Conservation (phyloP, 2,329 filamentous ascomycete species). For the Penicillium nordicum region DNA sequence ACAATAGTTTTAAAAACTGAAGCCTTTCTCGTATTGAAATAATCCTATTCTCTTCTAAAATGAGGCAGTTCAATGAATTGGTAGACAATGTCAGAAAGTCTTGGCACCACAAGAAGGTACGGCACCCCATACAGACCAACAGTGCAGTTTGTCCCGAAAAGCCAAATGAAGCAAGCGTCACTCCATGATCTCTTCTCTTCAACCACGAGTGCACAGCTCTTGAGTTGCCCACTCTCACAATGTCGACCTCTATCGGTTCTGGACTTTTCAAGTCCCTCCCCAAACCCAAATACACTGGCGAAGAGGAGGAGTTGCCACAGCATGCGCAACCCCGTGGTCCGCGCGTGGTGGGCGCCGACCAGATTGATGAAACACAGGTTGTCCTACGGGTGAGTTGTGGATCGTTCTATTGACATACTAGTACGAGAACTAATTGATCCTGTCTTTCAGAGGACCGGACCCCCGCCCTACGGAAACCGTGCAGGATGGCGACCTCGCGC, state of each 20-base stretch:
- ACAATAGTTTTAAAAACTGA: rapidly evolving
- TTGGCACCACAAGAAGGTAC: constrained; percentile 5
- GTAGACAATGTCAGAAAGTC: background rate
- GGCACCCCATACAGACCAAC: constrained; percentile 6
- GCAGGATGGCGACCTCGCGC: constrained; percentile 84
- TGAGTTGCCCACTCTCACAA: constrained; percentile 34
- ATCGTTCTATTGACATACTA: constrained; percentile 6
- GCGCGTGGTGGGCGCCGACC: constrained; percentile 72
- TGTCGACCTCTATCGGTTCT: constrained; percentile 62
- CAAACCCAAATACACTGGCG: constrained; percentile 85
- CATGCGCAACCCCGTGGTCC: constrained; percentile 74
- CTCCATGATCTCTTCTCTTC: constrained; percentile 16
- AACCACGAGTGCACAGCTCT: constrained; percentile 17
- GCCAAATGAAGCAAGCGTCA: constrained; percentile 16
- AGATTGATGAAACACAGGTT: constrained; percentile 81
- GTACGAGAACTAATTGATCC: constrained; percentile 1
- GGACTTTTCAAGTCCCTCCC: constrained; percentile 78
- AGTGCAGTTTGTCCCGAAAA: constrained; percentile 20
- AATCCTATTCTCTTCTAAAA: background rate
- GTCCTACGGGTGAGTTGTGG: constrained; percentile 63
- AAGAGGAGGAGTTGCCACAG: constrained; percentile 74
- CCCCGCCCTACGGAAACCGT: constrained; percentile 83
- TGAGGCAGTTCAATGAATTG: background rate
- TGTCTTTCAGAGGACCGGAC: constrained; percentile 63
- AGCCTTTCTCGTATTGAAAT: too few species aligned